Evolutionary conservation across 257 asterid genomes (phyloP), one percentile per base, ranked within the genome.

Genomic region (Salvia hispanica): DNA sequence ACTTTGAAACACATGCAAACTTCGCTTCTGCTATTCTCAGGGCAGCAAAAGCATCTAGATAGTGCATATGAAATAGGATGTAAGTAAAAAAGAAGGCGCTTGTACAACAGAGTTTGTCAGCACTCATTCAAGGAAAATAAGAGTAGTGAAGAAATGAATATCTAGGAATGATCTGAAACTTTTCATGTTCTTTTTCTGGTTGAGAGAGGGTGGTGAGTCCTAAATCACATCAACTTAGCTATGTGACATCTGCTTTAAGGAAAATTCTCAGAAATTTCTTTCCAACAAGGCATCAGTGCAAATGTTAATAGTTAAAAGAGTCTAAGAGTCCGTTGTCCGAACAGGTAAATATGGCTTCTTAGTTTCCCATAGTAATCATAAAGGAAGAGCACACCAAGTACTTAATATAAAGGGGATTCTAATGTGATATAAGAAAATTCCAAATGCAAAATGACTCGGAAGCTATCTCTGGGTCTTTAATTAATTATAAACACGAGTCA

Each of bases 41-140:
- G 55, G 97, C 99, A 73, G 89, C 78, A 83, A 93, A 86, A 58
- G 99, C 97, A 67, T 90, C 97, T 92, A 84, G 46, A 74, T 9
- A 66, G 54, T 44, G 37, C 70, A 71, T n/a, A 40, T 34, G 58
- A 13, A 71, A 67, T 52, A 9, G 42, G 52, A 71, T 16, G 61
- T 62, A 61, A 70, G 65, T 12, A 66, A 69, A 21, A 46, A 10
- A 52, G 54, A 25, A 64, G 25, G 25, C 25, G 44, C 14, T 9
- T 9, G 50, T 21, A 57, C 66, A 62, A 58, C 52, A 57, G 68
- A 67, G 50, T 51, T 25, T 55, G 53, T 52, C 58, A 48, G 59
- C 66, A 71, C 9, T 58, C 67, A 71, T 45, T 55, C 9, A 60
- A 18, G 58, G 74, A 61, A 42, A 44, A 62, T 16, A 50, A 34